Evolutionary conservation across 257 asterid species (phyloP), one percentile per base, ranked within the genome.

Genomic region (Pogostemon cablin): DNA sequence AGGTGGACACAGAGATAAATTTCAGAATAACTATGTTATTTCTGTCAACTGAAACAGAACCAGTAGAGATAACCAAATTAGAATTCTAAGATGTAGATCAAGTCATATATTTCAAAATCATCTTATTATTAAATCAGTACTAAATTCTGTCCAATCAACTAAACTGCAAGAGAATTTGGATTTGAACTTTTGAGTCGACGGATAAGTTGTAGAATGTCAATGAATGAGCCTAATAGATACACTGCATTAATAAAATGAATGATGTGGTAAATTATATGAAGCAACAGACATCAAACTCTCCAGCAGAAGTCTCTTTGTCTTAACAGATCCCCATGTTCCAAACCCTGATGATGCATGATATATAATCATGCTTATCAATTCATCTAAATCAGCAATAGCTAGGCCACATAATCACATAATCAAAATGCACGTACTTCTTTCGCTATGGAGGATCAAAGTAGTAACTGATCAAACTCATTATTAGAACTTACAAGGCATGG

Each of bases 31-130:
- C 1, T 2, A 56, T 62, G 69, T 57, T 11, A 49, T 73, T 55
- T 69, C 44, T 39, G 5, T 60, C 52, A 9, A 20, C 52, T 38
- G 7, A 60, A 44, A 65, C 50, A 59, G 66, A 58, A 59, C 42
- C 34, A 71, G 78, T 67, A 65, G 62, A 75, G 49, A 64, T 54
- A 17, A 44, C 35, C 43, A 56, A 2, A 47, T 60, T 52, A 37
- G 48, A 62, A 56, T 3, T 37, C 67, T 25, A 67, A 32, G 46
- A 43, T 63, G 40, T 20, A 15, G 17, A 35, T 46, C 52, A 71
- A 62, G 67, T 60, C 12, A 50, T 15, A 68, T 11, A 37, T 46
- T 59, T 53, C 42, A 41, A 20, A 50, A 46, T 46, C 55, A 44
- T 72, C 62, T 52, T 53, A 53, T 12, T 17, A 52, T 15, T 41